Conservation (phyloP, 495 filamentous ascomycete genomes). For the Hypoxylon fuscum region DNA sequence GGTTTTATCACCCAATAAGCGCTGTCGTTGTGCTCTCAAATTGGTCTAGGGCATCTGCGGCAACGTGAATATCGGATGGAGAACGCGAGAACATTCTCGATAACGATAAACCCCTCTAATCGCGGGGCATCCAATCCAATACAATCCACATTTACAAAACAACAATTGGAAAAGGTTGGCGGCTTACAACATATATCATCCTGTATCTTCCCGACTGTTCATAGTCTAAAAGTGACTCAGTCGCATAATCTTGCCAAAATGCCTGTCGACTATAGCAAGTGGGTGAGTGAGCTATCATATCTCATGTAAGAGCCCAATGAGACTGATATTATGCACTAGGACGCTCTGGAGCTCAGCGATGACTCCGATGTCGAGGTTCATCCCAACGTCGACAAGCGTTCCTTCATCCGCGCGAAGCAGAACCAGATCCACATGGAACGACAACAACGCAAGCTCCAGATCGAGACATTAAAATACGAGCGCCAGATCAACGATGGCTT, state of each 20-base stretch:
- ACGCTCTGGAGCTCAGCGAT: conserved; percentile 93
- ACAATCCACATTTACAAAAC: conserved; percentile 5
- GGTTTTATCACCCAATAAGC: no score
- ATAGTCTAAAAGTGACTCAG: no score
- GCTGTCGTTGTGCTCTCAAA: background rate
- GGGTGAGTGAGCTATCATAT: conserved; percentile 60
- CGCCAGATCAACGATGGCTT: conserved; percentile 91
- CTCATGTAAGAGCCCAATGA: background rate
- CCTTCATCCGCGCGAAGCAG: conserved; percentile 98
- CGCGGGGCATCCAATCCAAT: conserved; percentile 15
- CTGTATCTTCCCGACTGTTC: no score
- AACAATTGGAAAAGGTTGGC: no score
- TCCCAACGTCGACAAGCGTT: conserved; percentile 97
- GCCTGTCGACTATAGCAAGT: conserved; percentile 96
- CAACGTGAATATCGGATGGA: background rate
- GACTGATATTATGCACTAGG: conserved; percentile 55
- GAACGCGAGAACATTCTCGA: conserved; percentile 32
- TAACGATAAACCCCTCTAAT: conserved; percentile 24
- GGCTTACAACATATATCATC: background rate
- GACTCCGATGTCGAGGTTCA: conserved; percentile 99
- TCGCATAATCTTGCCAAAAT: conserved; percentile 59
- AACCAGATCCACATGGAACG: conserved; percentile 94
- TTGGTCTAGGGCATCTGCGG: background rate
- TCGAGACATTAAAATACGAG: conserved; percentile 92
- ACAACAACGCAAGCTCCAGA: conserved; percentile 81